These are phyloP conservation scores for Verbena officinalis DNA, from an alignment of 257 asterid genomes.

Conservation along the genomic window DNA sequence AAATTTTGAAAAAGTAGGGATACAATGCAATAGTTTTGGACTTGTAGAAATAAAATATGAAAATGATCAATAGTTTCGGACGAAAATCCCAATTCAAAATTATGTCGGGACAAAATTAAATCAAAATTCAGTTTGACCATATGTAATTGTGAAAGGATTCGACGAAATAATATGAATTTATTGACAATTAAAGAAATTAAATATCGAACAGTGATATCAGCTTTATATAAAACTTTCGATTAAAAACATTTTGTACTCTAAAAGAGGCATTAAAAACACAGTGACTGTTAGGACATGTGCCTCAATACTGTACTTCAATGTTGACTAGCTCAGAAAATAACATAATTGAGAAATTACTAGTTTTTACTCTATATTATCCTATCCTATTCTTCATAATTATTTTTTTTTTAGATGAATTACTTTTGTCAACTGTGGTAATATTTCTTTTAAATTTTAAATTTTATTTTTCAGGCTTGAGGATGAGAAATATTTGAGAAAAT, in stretches of 20 bases:
- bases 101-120: neutral
- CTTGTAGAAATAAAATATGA: too few relatives aligned
- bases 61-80: too few relatives aligned
- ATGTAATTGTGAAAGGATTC: neutral
- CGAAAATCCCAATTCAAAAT: neutral
- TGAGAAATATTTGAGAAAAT: too few relatives aligned
- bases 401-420: neutral
- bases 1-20: too few relatives aligned
- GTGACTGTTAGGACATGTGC: constrained; percentile 29
- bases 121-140: neutral
- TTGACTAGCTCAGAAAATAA: constrained; percentile 34
- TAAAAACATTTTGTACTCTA: neutral
- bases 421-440: too few relatives aligned
- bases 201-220: neutral
- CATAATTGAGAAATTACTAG: constrained; percentile 6
- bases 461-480: too few relatives aligned
- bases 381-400: neutral
- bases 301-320: constrained; percentile 29
- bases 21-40: too few relatives aligned
- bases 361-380: neutral
- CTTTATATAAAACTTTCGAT: neutral
- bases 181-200: neutral
- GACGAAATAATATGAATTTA: neutral
- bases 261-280: constrained; percentile 5
- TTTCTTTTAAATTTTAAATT: too few relatives aligned